phyloP scores from a whole-genome alignment of 192 early-diverging fungal species.

The Entomortierella beljakovae region DNA sequence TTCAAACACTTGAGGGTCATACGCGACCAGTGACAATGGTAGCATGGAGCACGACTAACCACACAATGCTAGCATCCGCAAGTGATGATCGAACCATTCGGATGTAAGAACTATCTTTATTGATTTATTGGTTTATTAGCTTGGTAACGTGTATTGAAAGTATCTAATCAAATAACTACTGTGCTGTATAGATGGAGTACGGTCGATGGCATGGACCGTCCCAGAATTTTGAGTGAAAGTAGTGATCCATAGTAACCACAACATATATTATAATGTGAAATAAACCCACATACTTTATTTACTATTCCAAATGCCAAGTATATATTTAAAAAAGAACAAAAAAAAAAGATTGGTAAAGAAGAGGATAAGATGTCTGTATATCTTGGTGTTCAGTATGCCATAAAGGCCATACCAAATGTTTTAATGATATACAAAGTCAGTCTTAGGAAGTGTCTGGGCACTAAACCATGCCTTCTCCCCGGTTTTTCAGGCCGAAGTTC shows the following conservation, averaged over 20 bases:
- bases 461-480: slow-evolving; percentile 24
- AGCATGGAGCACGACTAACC: slow-evolving; percentile 73
- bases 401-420: slow-evolving; percentile 39
- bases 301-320: too few relatives aligned
- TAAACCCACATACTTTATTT: too few relatives aligned
- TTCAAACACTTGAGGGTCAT: slow-evolving; percentile 81
- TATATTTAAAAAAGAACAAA: background rate
- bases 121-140: too few relatives aligned
- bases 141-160: background rate
- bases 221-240: slow-evolving; percentile 11
- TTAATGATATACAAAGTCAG: slow-evolving; percentile 37
- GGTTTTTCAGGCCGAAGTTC: slow-evolving; percentile 33
- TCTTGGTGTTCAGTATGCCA: slow-evolving; percentile 45
- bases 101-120: slow-evolving; percentile 61
- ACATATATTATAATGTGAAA: background rate
- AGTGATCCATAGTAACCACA: background rate
- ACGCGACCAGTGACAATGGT: slow-evolving; percentile 76
- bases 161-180: background rate
- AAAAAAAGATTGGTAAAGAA: background rate
- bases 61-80: slow-evolving; percentile 81
- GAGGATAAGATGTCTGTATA: slow-evolving; percentile 19
- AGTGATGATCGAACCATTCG: slow-evolving; percentile 87
- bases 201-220: slow-evolving; percentile 19
- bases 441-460: slow-evolving; percentile 52
- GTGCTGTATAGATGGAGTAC: slow-evolving; percentile 35